Evolutionary conservation across 2,329 filamentous ascomycete genomes (phyloP).

Genomic region (Alternaria novae-zelandiae): DNA sequence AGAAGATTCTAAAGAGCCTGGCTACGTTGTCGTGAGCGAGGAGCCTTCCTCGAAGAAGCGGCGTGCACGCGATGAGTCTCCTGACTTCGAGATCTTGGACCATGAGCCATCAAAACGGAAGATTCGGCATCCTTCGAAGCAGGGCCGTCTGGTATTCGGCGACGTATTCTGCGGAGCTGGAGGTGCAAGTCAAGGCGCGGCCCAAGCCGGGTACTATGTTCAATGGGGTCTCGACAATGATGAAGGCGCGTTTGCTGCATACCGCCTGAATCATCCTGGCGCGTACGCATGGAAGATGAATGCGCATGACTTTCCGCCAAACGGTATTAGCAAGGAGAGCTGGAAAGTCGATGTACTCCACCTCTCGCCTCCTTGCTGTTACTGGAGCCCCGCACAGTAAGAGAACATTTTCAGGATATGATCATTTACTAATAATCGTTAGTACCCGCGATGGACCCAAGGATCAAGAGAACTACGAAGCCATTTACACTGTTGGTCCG

Average conservation of each 20-base stretch:
- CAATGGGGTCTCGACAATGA: constrained; percentile 27
- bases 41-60: background rate
- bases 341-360: constrained; percentile 23
- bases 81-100: background rate
- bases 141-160: constrained; percentile 10
- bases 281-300: constrained; percentile 13
- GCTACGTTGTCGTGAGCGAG: background rate
- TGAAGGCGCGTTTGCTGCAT: constrained; percentile 18
- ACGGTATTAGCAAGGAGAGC: background rate
- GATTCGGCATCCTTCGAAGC: background rate
- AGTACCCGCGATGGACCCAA: constrained; percentile 24
- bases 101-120: background rate
- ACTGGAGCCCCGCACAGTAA: constrained; percentile 26
- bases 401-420: background rate
- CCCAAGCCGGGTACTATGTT: constrained; percentile 16
- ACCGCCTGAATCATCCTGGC: constrained; percentile 13
- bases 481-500: constrained; percentile 21
- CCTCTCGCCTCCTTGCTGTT: constrained; percentile 26
- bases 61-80: background rate
- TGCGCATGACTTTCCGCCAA: constrained; percentile 21
- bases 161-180: constrained; percentile 34
- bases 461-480: constrained; percentile 30
- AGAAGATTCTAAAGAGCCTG: background rate
- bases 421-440: background rate
- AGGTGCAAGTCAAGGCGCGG: constrained; percentile 29